Base-by-base conservation (phyloP, 2,329 filamentous ascomycete genomes). In the Pseudopyrenochaeta lycopersici region DNA sequence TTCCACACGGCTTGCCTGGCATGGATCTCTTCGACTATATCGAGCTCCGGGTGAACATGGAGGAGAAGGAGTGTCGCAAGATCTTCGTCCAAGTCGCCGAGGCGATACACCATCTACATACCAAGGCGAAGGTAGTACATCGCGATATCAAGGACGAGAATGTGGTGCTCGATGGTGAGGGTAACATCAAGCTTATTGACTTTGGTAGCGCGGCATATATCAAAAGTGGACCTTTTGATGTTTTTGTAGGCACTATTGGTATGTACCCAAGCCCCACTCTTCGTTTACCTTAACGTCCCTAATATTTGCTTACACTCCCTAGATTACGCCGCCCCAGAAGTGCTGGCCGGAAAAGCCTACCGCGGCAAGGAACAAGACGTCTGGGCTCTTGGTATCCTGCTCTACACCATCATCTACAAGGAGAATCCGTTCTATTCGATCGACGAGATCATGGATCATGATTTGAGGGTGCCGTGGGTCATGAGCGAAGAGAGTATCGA, bases 1-100 rank as follows among this genome's bases (percentile, higher is more conserved):
- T 90, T 12, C 95, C 95, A 0, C 95, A 98, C 68, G 95, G 95
- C 1, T 82, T 97, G 32, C 95, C 95, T 0, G 95, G 95, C 11
- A 98, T 99, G 93, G 95, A 99, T 75, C 84, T 99, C 1, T 99
- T 99, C 70, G 95, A 99, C 77, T 99, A 99, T 75, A 99, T 99
- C 63, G 95, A 99, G 76, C 84, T 99, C 48, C 89, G 94, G 21
- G 88, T 92, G 40, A 97, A 94, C 68, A 99, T 99, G 95, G 92
- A 96, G 47, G 95, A 99, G 78, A 82, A 85, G 7, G 95, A 99
- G 74, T 96, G 92, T 72, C 87, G 92, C 47, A 96, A 91, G 77
- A 99, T 99, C 56, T 99, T 99, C 75, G 86, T 90, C 21, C 95
- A 99, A 76, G 94, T 98, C 10, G 92, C 91, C 9, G 85, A 88